Evolutionary conservation across 164 flowering plant genomes (phyloP), one percentile per base, ranked within the genome.

Genomic region (Umbellularia californica): DNA sequence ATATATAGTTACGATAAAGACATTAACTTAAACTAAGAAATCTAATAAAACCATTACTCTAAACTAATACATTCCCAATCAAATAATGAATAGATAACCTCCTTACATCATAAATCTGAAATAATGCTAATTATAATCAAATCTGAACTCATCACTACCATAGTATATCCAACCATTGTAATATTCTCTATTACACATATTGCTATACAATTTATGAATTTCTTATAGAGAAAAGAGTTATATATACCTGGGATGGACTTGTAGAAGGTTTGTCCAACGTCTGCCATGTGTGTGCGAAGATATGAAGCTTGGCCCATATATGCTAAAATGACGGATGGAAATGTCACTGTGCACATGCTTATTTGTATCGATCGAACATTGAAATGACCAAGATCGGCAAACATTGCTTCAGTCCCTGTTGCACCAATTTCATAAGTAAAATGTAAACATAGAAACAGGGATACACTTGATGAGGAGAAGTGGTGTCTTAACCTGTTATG

Each of bases 401-500:
- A 78, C 60, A 78, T 2, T 0, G 76, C 78, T 69, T 80, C 75
- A 28, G 78, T 55, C 5, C 78, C 81, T 69, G 62, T 33, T n/a
- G 27, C 35, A 71, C 30, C 33, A 52, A 52, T 65, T 41, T 9
- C 10, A 41, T 41, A 41, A 41, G 11, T 9, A 41, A 41, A 62
- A 23, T 62, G 65, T 11, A 41, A 9, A 9, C 47, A 41, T 9
- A 1, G 47, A 0, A 41, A 41, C 47, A 41, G 9, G 47, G 47
- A 41, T 41, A 41, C 47, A 41, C 47, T 41, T 41, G 47, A 41
- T 41, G 47, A 41, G 2, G 47, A 41, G 47, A 9, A 41, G 10
- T 5, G 10, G 0, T 0, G 0, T 5, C 47, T 41, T 3, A n/a
- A 87, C 94, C 95, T 76, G 92, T 89, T 1, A 80, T 83, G 60